Conservation (phyloP, 495 filamentous ascomycete species). For the Glutinoglossum americanum region DNA sequence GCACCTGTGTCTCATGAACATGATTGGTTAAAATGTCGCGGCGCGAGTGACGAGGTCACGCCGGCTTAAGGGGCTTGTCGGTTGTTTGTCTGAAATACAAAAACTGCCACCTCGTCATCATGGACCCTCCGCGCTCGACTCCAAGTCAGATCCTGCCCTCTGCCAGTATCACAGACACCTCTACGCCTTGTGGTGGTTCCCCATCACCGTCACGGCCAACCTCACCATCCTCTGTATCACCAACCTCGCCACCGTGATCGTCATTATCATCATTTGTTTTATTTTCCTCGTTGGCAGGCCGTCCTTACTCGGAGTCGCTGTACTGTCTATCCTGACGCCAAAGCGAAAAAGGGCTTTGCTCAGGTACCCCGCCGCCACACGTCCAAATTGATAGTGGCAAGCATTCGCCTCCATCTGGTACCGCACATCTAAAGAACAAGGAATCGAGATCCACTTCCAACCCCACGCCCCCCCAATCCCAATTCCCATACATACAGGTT, state of each 20-base stretch:
- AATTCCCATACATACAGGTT: neutral
- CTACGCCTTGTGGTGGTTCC: neutral
- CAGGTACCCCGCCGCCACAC: neutral
- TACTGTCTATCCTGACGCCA: neutral
- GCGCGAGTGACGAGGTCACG: no score
- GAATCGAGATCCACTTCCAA: neutral
- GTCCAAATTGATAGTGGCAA: neutral
- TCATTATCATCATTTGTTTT: neutral
- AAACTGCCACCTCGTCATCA: neutral
- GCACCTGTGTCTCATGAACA: no score
- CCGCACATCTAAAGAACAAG: neutral
- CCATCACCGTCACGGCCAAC: neutral
- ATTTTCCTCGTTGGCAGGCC: neutral
- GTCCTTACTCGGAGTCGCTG: neutral
- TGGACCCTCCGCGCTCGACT: neutral
- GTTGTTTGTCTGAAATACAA: neutral
- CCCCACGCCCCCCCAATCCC: no score
- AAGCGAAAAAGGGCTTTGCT: no score
- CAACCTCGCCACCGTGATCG: neutral
- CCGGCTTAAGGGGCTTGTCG: no score
- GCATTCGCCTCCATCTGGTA: neutral
- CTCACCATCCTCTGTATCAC: neutral
- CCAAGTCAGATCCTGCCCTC: neutral
- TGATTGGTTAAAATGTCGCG: no score
- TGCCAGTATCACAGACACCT: neutral